Base-by-base conservation (phyloP, 2,329 filamentous ascomycete genomes). In the Trichophyton mentagrophytes region DNA sequence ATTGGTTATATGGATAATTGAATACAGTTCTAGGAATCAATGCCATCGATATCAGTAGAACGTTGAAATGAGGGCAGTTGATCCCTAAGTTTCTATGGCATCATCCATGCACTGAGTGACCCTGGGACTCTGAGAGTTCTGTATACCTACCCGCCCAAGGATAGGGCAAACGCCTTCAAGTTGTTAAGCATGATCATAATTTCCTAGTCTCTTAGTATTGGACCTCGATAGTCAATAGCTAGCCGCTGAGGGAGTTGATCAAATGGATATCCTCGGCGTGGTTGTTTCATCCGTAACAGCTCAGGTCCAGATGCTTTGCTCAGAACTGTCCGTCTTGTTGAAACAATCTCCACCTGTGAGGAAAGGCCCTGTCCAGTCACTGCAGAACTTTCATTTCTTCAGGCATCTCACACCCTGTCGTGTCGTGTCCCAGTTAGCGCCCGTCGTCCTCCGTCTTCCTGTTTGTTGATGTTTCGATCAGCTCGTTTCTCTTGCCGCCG, bases 361-460 rank as follows among this genome's bases (percentile, higher is more conserved):
- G 13, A 30, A 13, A n/a, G 33, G 49, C 49, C 49, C 49, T 53
- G 49, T 53, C 25, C 25, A 30, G 49, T 53, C 22, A 15, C 49
- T 33, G 49, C 49, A 33, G 27, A 25, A 11, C 1, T 25, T 30
- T n/a, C 49, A 33, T 20, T 8, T 22, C 20, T 25, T 47, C 17
- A 22, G 44, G 44, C 20, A 17, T 47, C 17, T 47, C 44, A 3
- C 40, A 44, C n/a, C 40, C 40, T 44, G 40, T 47, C 44, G 9
- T 47, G n/a, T 47, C 44, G 27, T 53, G 49, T 53, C 22, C 22
- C 22, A 53, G 49, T 53, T 53, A 53, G 49, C 49, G 49, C 49
- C 49, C 22, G 49, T 22, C 49, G n/a, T 53, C 11, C 33, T 38
- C 8, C 44, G 49, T 53, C 22, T 15, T 53, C 20, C 22, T 47